Conservation (phyloP, 1,284 basidiomycete genomes). For the Microbotryum silenes-acaulis region DNA sequence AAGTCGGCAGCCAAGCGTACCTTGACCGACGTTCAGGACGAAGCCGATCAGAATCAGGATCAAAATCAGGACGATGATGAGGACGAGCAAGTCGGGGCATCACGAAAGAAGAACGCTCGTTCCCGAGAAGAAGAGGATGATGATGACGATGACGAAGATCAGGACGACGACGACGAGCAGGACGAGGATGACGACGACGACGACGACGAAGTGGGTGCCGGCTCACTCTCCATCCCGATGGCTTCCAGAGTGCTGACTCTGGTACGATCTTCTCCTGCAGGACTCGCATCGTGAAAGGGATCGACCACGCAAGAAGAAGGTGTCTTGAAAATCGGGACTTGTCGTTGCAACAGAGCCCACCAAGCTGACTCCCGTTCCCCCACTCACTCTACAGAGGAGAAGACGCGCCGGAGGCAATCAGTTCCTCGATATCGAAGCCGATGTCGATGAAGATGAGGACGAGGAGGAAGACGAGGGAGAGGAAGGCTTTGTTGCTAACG, state of each 20-base stretch:
- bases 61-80: too few relatives aligned
- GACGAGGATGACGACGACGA: slow-evolving; percentile 50
- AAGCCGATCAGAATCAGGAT: too few relatives aligned
- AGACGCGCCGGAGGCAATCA: slow-evolving; percentile 50
- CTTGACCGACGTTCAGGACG: too few relatives aligned
- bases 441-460: slow-evolving; percentile 75
- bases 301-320: slow-evolving; percentile 31
- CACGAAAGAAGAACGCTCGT: too few relatives aligned
- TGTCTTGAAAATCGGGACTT: background rate
- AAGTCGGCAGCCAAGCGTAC: too few relatives aligned
- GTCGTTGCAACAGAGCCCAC: background rate
- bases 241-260: background rate
- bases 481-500: slow-evolving; percentile 39
- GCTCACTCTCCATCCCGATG: background rate
- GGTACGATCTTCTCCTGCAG: background rate
- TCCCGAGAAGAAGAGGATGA: too few relatives aligned
- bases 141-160: slow-evolving; percentile 5
- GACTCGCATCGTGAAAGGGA: slow-evolving; percentile 13
- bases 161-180: slow-evolving; percentile 44
- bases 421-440: slow-evolving; percentile 92
- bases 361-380: background rate
- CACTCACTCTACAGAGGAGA: slow-evolving; percentile 10
- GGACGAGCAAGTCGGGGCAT: too few relatives aligned
- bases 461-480: slow-evolving; percentile 55
- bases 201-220: slow-evolving; percentile 4